Conservation (phyloP, 352 stramenopile genomes). For the Elongisporangium senticosum region DNA sequence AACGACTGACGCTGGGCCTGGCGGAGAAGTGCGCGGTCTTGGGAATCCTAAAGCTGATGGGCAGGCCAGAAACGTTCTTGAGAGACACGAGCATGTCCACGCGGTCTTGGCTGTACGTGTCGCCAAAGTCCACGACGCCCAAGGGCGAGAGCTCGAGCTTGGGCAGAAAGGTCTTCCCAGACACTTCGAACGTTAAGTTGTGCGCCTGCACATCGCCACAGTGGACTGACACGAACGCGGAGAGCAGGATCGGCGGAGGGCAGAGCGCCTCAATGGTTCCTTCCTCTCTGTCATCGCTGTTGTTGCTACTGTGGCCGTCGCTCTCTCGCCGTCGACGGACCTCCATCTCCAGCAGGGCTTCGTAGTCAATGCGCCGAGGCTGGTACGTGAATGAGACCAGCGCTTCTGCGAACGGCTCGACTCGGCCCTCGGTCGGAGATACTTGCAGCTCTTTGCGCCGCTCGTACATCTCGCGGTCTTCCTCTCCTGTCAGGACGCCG, state of each 20-base stretch:
- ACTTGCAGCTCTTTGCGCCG: constrained; percentile 65
- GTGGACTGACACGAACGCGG: constrained; percentile 67
- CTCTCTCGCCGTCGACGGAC: constrained; percentile 14
- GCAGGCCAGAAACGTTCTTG: constrained; percentile 71
- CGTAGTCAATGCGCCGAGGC: constrained; percentile 28
- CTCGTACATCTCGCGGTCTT: constrained; percentile 66
- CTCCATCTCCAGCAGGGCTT: constrained; percentile 22
- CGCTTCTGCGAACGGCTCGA: constrained; percentile 54
- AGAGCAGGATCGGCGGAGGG: constrained; percentile 19
- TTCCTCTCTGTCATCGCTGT: constrained; percentile 2
- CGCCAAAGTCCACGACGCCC: constrained; percentile 73
- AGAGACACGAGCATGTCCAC: constrained; percentile 82
- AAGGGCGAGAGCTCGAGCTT: constrained; percentile 36
- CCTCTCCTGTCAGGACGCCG: constrained; percentile 14
- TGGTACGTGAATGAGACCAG: constrained; percentile 45
- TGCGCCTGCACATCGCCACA: constrained; percentile 61
- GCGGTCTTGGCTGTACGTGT: constrained; percentile 70
- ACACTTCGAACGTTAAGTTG: constrained; percentile 74
- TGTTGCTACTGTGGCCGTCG: constrained; percentile 8
- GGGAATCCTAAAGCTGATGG: constrained; percentile 54
- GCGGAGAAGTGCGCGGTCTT: constrained; percentile 77
- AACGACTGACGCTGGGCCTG: constrained; percentile 48
- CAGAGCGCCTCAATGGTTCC: neutral
- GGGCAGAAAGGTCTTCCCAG: constrained; percentile 50
- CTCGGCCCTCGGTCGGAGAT: constrained; percentile 37